Base-by-base conservation (phyloP, 2,329 filamentous ascomycete species). In the Xylaria sp. region DNA sequence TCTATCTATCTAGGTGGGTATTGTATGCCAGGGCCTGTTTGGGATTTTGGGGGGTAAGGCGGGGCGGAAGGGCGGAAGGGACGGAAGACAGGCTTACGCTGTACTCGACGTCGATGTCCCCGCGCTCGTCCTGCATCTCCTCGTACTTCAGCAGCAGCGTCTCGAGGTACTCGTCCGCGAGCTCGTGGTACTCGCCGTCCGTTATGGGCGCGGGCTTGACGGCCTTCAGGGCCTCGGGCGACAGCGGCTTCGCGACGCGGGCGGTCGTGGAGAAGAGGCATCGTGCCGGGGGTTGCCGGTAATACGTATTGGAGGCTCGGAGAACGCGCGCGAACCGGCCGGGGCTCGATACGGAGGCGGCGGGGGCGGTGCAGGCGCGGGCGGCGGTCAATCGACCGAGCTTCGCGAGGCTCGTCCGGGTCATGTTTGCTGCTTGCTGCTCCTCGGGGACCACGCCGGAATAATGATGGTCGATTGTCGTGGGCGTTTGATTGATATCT, bases 91-190 rank as follows among this genome's bases (percentile, higher is more conserved):
- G n/a, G n/a, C 87, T 59, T 78, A 97, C 93, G 56, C 88, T 88
- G 65, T 88, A 97, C 68, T 99, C 94, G 4, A 94, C 88, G 63
- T 99, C 94, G 5, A 96, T 74, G 49, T 92, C 89, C 7, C 89
- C 86, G 7, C 82, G 76, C 26, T 80, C 76, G 67, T 97, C 94
- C 65, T 90, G 86, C 24, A 89, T 72, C 56, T 84, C 80, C 75
- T 99, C 94, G 39, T 96, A 78, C 50, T 77, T 79, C 48, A 64
- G 68, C 11, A 85, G 68, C 2, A 87, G 72, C 7, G 63, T 67
- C 4, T 87, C 80, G 64, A 97, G 80, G 71, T 90, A 96, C 45
- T 80, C 72, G 68, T 97, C 90, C 22, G 92, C 85, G 24, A 90
- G 78, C 52, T 89, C 81, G 68, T 96, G 87, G 71, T 95, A 97